phyloP scores from a whole-genome alignment of 2,329 filamentous ascomycete genomes.

The Lasiodiplodia sp. region DNA sequence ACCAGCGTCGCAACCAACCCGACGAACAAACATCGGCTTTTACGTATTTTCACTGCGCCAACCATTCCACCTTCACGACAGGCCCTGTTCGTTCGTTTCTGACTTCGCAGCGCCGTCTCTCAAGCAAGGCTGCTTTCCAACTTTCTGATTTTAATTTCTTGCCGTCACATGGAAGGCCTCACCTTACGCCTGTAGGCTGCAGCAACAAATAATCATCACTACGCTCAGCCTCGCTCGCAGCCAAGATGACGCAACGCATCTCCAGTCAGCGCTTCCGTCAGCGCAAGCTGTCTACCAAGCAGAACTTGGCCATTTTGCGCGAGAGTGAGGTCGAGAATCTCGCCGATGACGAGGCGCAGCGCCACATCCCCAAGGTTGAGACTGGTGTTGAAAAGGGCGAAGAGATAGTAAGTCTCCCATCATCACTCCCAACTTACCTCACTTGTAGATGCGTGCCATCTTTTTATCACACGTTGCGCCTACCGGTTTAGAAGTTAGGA shows the following conservation, averaged over 20 bases:
- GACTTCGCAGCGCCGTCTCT: slow-evolving; percentile 5
- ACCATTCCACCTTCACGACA: background rate
- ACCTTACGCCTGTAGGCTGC: slow-evolving; percentile 18
- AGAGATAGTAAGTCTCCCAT: slow-evolving; percentile 81
- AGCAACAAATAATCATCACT: slow-evolving; percentile 7
- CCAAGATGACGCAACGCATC: slow-evolving; percentile 47
- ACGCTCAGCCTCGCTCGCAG: background rate
- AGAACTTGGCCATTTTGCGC: slow-evolving; percentile 82
- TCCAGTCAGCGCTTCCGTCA: slow-evolving; percentile 71
- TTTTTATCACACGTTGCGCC: slow-evolving; percentile 36
- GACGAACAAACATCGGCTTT: background rate
- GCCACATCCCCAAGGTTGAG: slow-evolving; percentile 83
- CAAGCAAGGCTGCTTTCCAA: slow-evolving; percentile 1
- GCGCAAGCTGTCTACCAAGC: slow-evolving; percentile 93
- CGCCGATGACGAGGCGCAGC: slow-evolving; percentile 84
- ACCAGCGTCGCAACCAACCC: background rate
- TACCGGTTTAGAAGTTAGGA: slow-evolving; percentile 4
- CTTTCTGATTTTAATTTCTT: slow-evolving; percentile 11
- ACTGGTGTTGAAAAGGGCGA: slow-evolving; percentile 97
- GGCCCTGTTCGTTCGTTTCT: slow-evolving; percentile 3
- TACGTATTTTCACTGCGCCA: slow-evolving; percentile 2
- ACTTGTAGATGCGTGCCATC: slow-evolving; percentile 37
- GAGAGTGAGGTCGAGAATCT: slow-evolving; percentile 89
- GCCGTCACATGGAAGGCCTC: slow-evolving; percentile 29
- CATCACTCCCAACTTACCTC: slow-evolving; percentile 33